These are phyloP conservation scores for Lactarius psammicola DNA, from an alignment of 768 basidiomycete genomes.

Conservation along the genomic window DNA sequence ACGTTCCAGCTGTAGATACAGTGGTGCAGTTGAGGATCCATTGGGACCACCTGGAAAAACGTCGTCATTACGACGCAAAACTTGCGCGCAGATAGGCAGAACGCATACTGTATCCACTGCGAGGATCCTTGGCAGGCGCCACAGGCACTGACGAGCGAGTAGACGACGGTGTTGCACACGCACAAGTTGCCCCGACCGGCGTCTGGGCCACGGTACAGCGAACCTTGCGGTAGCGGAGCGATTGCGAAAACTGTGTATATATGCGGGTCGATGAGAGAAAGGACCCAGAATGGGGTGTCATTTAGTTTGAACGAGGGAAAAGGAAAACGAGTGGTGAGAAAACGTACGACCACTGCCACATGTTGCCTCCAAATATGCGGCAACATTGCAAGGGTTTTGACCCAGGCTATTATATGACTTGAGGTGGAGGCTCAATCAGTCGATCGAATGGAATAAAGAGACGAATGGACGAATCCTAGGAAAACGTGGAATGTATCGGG, in stretches of 20 bases:
- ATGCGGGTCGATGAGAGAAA: background rate
- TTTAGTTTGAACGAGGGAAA: too few species aligned
- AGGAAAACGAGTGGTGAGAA: background rate
- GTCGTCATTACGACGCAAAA: background rate
- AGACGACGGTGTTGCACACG: constrained; percentile 8
- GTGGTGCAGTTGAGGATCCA: constrained; percentile 1
- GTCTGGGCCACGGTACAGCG: background rate
- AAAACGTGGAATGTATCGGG: background rate
- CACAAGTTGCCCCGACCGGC: background rate
- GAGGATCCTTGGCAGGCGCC: background rate
- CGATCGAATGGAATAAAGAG: background rate
- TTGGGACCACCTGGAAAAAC: background rate
- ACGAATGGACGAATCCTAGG: background rate
- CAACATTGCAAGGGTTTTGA: constrained; percentile 18
- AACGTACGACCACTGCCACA: constrained; percentile 12
- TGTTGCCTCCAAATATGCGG: background rate
- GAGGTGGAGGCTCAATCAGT: background rate
- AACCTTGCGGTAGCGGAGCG: background rate
- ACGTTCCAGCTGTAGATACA: background rate
- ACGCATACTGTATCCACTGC: constrained; percentile 1
- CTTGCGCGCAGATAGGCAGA: background rate
- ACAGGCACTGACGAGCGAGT: constrained; percentile 18
- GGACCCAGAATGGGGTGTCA: background rate
- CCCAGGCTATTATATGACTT: constrained; percentile 12
- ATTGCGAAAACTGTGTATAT: background rate